Evolutionary conservation across 768 basidiomycete genomes (phyloP).

Genomic region (Pleurotus eryngii): DNA sequence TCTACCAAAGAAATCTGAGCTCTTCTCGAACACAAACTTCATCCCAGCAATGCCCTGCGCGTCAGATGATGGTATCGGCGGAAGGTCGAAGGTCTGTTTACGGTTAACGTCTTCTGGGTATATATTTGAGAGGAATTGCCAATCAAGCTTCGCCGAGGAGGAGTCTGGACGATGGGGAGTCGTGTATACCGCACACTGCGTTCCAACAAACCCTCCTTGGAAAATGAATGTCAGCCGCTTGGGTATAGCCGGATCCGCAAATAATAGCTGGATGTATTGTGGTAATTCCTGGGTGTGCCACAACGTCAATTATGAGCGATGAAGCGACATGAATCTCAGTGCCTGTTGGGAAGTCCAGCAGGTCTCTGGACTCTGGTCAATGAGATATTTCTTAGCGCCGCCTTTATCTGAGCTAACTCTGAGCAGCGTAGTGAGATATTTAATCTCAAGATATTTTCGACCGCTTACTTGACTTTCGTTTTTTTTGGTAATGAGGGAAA

Average conservation of each 20-base stretch:
- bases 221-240: conserved; percentile 62
- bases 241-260: conserved; percentile 52
- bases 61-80: conserved; percentile 12
- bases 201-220: conserved; percentile 85
- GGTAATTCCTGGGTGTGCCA: conserved; percentile 59
- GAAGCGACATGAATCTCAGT: background rate
- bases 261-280: conserved; percentile 69
- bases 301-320: conserved; percentile 6
- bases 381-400: conserved; percentile 64
- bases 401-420: conserved; percentile 85
- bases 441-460: background rate
- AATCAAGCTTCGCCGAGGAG: conserved; percentile 30
- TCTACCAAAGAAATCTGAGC: conserved; percentile 85
- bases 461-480: conserved; percentile 46
- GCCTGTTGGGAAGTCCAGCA: conserved; percentile 87
- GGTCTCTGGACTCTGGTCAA: conserved; percentile 71
- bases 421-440: conserved; percentile 4
- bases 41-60: conserved; percentile 40
- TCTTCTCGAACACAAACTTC: conserved; percentile 72
- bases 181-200: conserved; percentile 50
- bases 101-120: conserved; percentile 83
- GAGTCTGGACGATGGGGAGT: conserved; percentile 20
- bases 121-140: conserved; percentile 51
- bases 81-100: conserved; percentile 62
- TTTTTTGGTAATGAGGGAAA: conserved; percentile 39